Evolutionary conservation across 768 basidiomycete genomes (phyloP).

Genomic region (Termitomyces titanicus): DNA sequence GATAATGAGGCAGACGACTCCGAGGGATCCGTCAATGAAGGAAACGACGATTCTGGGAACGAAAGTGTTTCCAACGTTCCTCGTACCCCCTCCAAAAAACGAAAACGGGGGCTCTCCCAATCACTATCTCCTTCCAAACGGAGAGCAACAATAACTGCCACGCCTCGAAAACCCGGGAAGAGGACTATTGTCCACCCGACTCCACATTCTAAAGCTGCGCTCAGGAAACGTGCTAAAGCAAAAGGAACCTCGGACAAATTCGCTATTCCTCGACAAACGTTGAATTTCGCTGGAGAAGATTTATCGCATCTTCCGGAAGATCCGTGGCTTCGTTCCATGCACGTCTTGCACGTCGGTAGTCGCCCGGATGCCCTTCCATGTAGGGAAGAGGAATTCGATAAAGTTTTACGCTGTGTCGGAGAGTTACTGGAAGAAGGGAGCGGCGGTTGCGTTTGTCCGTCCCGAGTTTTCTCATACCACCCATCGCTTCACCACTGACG

Average conservation of each 20-base stretch:
- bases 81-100: constrained; percentile 50
- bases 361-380: constrained; percentile 89
- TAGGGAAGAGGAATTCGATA: constrained; percentile 78
- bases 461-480: neutral
- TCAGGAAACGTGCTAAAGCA: constrained; percentile 39
- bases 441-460: constrained; percentile 93
- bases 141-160: constrained; percentile 15
- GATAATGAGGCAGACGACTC: constrained; percentile 18
- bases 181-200: constrained; percentile 58
- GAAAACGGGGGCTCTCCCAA: constrained; percentile 31
- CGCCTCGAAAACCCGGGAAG: constrained; percentile 29
- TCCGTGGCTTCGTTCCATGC: constrained; percentile 85
- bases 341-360: constrained; percentile 89
- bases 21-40: constrained; percentile 10
- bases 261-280: constrained; percentile 23
- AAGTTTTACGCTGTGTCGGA: constrained; percentile 72
- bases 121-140: constrained; percentile 22
- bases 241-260: constrained; percentile 19
- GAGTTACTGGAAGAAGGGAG: constrained; percentile 89
- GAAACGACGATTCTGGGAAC: constrained; percentile 21
- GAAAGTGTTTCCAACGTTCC: constrained; percentile 33
- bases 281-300: constrained; percentile 29
- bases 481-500: neutral
- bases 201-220: constrained; percentile 71
- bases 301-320: constrained; percentile 61